phyloP scores from a whole-genome alignment of 441 rosid genomes.

The Daphne laureola region DNA sequence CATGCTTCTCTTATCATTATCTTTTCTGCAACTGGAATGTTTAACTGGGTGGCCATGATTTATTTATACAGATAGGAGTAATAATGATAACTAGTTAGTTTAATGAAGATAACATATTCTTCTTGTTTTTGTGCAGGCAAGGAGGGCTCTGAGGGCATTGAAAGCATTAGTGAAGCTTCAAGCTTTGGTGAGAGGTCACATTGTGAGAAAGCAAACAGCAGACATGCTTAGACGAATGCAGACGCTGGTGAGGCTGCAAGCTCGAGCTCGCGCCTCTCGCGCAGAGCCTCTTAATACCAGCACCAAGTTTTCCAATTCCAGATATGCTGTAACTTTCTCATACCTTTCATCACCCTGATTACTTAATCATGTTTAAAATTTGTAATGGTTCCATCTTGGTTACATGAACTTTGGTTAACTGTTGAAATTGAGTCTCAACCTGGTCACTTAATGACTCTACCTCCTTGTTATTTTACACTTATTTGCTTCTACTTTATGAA shows the following conservation, averaged over 20 bases:
- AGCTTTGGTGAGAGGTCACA: slow-evolving; percentile 62
- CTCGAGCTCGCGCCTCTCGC: slow-evolving; percentile 51
- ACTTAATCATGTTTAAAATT: background rate
- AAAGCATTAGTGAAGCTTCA: slow-evolving; percentile 69
- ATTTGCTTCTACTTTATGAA: no score
- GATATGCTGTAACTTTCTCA: slow-evolving; percentile 25
- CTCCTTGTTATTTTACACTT: no score
- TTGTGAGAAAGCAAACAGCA: slow-evolving; percentile 58
- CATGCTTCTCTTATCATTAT: no score
- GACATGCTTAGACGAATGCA: slow-evolving; percentile 66
- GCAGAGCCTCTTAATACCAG: slow-evolving; percentile 31
- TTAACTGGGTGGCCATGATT: no score
- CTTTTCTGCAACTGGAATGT: no score
- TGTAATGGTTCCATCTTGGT: no score
- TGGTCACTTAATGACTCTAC: no score
- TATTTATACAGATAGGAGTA: no score
- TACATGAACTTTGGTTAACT: no score
- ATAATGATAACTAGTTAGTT: no score
- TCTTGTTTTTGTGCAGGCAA: slow-evolving; percentile 31
- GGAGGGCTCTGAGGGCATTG: slow-evolving; percentile 58
- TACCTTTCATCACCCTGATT: no score
- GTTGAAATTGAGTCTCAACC: no score
- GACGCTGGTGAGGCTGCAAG: slow-evolving; percentile 52
- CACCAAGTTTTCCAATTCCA: slow-evolving; percentile 29
- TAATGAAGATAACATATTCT: slow-evolving; percentile 1